phyloP scores from a whole-genome alignment of 805 yeast species.

The Yarrowia deformans region DNA sequence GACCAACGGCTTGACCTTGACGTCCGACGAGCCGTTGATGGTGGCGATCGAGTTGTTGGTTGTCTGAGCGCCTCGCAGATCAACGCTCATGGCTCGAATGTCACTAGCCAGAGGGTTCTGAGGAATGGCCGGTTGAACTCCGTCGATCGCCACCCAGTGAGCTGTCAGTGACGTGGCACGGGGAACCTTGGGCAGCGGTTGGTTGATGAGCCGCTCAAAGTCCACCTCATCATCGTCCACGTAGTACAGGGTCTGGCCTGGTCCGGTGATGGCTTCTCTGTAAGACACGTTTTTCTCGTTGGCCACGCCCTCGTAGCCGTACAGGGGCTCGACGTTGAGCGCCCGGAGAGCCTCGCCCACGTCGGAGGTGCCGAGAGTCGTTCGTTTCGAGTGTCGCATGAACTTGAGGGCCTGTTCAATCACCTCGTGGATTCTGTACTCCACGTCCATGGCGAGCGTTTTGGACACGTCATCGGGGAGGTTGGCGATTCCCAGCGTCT shows the following conservation, averaged over 20 bases:
- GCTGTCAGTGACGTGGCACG: slow-evolving; percentile 91
- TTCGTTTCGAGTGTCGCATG: slow-evolving; percentile 92
- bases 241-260: slow-evolving; percentile 92
- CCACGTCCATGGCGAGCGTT: slow-evolving; percentile 98
- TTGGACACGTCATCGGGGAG: slow-evolving; percentile 92
- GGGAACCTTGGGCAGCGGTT: slow-evolving; percentile 95
- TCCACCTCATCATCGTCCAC: slow-evolving; percentile 92
- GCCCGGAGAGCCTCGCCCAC: slow-evolving; percentile 81
- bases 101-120: slow-evolving; percentile 88
- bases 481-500: slow-evolving; percentile 75
- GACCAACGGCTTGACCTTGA: slow-evolving; percentile 77
- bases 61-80: slow-evolving; percentile 77
- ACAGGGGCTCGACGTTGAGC: slow-evolving; percentile 91
- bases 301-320: slow-evolving; percentile 72
- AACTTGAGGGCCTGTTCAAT: slow-evolving; percentile 95
- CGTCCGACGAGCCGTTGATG: slow-evolving; percentile 60
- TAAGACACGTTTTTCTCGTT: slow-evolving; percentile 52
- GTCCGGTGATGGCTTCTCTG: slow-evolving; percentile 84
- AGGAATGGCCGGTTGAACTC: slow-evolving; percentile 96
- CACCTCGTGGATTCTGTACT: slow-evolving; percentile 93
- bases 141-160: slow-evolving; percentile 95
- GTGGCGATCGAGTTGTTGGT: slow-evolving; percentile 63
- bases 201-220: slow-evolving; percentile 89
- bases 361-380: slow-evolving; percentile 79
- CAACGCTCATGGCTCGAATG: slow-evolving; percentile 76